phyloP scores from a whole-genome alignment of 192 early-diverging fungal species.

The Coemansia furcata region DNA sequence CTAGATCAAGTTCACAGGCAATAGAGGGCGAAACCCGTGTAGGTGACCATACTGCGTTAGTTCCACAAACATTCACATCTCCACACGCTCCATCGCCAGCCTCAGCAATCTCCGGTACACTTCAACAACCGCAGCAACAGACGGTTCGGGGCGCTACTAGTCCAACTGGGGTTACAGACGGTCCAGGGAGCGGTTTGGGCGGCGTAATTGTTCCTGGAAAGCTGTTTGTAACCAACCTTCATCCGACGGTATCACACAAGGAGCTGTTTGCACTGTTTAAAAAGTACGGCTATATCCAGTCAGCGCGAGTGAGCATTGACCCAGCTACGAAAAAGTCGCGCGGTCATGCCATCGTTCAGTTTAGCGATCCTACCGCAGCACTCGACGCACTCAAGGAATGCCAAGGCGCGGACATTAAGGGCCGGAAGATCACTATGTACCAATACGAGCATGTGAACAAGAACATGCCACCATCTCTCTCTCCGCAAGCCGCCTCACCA shows the following conservation, averaged over 20 bases:
- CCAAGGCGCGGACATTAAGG: slow-evolving; percentile 52
- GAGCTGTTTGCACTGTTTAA: slow-evolving; percentile 57
- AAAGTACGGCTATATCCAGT: slow-evolving; percentile 55
- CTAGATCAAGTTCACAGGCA: neutral
- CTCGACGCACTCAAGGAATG: slow-evolving; percentile 47
- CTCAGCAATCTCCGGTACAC: neutral
- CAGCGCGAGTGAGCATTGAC: slow-evolving; percentile 54
- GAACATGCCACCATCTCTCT: neutral
- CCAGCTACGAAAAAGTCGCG: slow-evolving; percentile 43
- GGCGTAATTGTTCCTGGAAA: slow-evolving; percentile 51
- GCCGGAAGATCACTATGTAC: slow-evolving; percentile 52
- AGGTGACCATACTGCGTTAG: neutral
- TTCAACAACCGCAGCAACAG: slow-evolving; percentile 2
- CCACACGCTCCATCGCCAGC: slow-evolving; percentile 3
- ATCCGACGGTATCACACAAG: slow-evolving; percentile 53
- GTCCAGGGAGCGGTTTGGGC: slow-evolving; percentile 37
- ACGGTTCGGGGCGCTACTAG: slow-evolving; percentile 7
- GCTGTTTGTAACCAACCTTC: slow-evolving; percentile 55
- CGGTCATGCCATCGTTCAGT: slow-evolving; percentile 52
- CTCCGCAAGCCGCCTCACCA: slow-evolving; percentile 1
- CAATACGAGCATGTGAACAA: slow-evolving; percentile 54
- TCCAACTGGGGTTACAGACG: slow-evolving; percentile 9
- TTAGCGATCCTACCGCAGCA: slow-evolving; percentile 44
- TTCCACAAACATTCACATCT: slow-evolving; percentile 2
- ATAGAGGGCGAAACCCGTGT: neutral